Conservation (phyloP, 1,284 basidiomycete genomes). For the Neolentinus lepideus region DNA sequence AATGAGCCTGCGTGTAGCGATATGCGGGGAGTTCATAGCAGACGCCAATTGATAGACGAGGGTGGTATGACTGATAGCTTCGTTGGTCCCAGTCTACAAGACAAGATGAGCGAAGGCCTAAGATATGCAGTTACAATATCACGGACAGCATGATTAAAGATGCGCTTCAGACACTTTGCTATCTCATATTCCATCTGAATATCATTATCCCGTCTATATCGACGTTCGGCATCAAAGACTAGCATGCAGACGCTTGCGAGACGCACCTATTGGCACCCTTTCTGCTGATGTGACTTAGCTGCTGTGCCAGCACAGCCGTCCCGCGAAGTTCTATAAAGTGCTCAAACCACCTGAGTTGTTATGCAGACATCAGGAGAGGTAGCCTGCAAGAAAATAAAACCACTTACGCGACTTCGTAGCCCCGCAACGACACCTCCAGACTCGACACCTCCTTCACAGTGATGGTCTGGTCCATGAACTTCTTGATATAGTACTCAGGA, state of each 20-base stretch:
- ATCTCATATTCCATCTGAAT: constrained; percentile 81
- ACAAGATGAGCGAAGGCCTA: not conserved
- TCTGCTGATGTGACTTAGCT: constrained; percentile 68
- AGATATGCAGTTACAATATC: not conserved
- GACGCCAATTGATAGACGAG: constrained; percentile 81
- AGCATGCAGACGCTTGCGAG: not conserved
- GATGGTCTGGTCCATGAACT: constrained; percentile 83
- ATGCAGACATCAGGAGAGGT: not conserved
- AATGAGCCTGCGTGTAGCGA: constrained; percentile 76
- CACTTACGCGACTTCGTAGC: constrained; percentile 72
- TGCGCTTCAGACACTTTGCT: constrained; percentile 81
- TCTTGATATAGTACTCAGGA: constrained; percentile 87
- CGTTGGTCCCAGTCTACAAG: constrained; percentile 61
- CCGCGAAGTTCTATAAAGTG: constrained; percentile 77
- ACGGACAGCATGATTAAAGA: constrained; percentile 73
- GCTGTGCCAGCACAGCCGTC: constrained; percentile 81
- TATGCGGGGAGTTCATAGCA: constrained; percentile 79
- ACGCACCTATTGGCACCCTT: constrained; percentile 55
- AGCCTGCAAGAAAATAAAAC: constrained; percentile 2
- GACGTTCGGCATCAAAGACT: not conserved
- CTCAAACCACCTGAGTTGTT: constrained; percentile 66
- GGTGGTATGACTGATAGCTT: constrained; percentile 72
- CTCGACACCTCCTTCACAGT: constrained; percentile 76
- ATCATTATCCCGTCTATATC: constrained; percentile 56
- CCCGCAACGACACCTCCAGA: constrained; percentile 76